Evolutionary conservation across 108 stramenopile species (phyloP).

Genomic region (Nannochloropsis oceanica): DNA sequence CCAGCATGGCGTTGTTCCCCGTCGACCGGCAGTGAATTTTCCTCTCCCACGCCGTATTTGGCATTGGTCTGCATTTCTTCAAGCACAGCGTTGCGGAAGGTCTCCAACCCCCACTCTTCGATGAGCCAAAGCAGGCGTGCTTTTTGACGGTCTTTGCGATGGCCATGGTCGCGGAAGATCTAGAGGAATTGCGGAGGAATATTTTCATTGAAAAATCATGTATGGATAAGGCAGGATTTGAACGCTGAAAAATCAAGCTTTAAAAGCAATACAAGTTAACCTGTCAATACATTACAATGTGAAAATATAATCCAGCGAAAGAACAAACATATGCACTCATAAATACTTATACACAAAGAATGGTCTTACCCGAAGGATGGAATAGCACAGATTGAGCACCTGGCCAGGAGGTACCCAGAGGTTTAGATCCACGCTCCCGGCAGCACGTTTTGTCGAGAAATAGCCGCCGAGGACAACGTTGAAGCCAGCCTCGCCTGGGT

Average conservation of each 20-base stretch:
- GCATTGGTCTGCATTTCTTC: slow-evolving; percentile 40
- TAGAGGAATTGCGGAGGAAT: not conserved
- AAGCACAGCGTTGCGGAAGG: slow-evolving; percentile 52
- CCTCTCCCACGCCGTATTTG: not conserved
- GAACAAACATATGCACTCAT: too few relatives aligned
- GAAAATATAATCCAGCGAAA: not conserved
- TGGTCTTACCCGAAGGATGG: slow-evolving; percentile 22
- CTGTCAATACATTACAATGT: too few relatives aligned
- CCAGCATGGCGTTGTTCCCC: slow-evolving; percentile 47
- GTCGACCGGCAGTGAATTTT: slow-evolving; percentile 16
- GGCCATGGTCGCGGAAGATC: slow-evolving; percentile 70
- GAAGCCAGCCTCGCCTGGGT: slow-evolving; percentile 52
- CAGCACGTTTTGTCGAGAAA: slow-evolving; percentile 76
- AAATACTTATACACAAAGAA: not conserved
- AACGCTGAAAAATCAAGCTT: not conserved
- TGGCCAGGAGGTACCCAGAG: slow-evolving; percentile 73
- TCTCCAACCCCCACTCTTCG: slow-evolving; percentile 67
- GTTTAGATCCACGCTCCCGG: slow-evolving; percentile 49
- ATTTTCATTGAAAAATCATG: too few relatives aligned
- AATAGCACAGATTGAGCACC: slow-evolving; percentile 59
- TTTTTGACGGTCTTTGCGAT: slow-evolving; percentile 68
- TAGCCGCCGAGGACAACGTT: slow-evolving; percentile 84
- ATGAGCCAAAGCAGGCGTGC: slow-evolving; percentile 81
- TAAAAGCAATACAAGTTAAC: too few relatives aligned
- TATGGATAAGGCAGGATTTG: not conserved